Evolutionary conservation across 768 basidiomycete species (phyloP).

Genomic region (Pisolithus orientalis): DNA sequence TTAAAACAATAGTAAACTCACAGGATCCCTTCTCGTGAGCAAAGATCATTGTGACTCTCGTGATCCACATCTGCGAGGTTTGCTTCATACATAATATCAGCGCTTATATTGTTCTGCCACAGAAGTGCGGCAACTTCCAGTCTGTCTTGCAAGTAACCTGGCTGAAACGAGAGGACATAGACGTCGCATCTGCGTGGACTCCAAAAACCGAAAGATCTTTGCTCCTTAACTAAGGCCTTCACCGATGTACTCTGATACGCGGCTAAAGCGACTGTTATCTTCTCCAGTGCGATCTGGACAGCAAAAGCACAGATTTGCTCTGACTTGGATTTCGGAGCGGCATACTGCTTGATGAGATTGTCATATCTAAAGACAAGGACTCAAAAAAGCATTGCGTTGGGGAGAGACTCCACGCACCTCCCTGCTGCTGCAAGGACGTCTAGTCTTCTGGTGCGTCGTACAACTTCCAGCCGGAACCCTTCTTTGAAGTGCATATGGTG

Average conservation of each 20-base stretch:
- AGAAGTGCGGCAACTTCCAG: conserved; percentile 71
- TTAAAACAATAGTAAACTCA: conserved; percentile 29
- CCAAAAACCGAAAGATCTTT: conserved; percentile 83
- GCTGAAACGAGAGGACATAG: conserved; percentile 73
- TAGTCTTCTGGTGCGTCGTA: conserved; percentile 53
- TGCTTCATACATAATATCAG: conserved; percentile 83
- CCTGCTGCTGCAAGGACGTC: conserved; percentile 81
- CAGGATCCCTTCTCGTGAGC: conserved; percentile 80
- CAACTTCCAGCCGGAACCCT: conserved; percentile 72
- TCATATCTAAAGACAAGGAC: conserved; percentile 51
- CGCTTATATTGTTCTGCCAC: conserved; percentile 79
- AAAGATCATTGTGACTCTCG: conserved; percentile 61
- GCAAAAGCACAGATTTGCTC: conserved; percentile 63
- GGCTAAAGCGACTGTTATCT: conserved; percentile 64
- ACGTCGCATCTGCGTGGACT: conserved; percentile 87
- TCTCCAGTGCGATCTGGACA: conserved; percentile 73
- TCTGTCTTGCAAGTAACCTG: conserved; percentile 69
- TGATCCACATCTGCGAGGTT: conserved; percentile 56
- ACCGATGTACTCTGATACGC: conserved; percentile 62
- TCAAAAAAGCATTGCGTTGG: background rate
- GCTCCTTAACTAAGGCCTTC: conserved; percentile 66
- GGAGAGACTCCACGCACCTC: conserved; percentile 40
- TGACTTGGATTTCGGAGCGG: conserved; percentile 45
- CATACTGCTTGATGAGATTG: conserved; percentile 55
- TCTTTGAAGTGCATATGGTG: conserved; percentile 63